These are phyloP conservation scores for Erodium moschatum DNA, from an alignment of 441 rosid species.

Conservation along the genomic window DNA sequence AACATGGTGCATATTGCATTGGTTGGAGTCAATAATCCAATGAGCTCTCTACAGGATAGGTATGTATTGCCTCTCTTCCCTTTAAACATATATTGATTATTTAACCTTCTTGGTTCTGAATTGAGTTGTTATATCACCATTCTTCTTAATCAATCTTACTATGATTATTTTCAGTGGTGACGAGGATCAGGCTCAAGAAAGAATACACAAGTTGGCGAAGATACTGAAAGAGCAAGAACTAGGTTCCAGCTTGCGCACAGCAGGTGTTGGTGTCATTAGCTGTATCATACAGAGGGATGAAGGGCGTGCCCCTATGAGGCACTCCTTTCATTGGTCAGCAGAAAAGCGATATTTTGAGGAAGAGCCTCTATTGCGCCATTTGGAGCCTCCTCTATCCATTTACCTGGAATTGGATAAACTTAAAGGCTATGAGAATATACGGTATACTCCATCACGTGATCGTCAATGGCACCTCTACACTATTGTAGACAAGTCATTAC, in stretches of 20 bases:
- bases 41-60: slow-evolving; percentile 99
- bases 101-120: background rate
- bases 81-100: background rate
- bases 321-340: slow-evolving; percentile 86
- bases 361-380: slow-evolving; percentile 88
- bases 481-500: slow-evolving; percentile 69
- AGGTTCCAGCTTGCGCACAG: slow-evolving; percentile 55
- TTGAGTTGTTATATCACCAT: background rate
- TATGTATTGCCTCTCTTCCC: slow-evolving; percentile 20
- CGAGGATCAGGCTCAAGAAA: slow-evolving; percentile 99
- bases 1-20: slow-evolving; percentile 98
- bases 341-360: slow-evolving; percentile 75
- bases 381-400: slow-evolving; percentile 95
- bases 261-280: slow-evolving; percentile 90
- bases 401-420: slow-evolving; percentile 98
- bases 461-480: slow-evolving; percentile 96
- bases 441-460: slow-evolving; percentile 73
- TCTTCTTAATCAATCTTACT: slow-evolving; percentile 9
- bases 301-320: slow-evolving; percentile 97
- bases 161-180: slow-evolving; percentile 66
- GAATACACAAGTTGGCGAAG: slow-evolving; percentile 83
- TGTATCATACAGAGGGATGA: slow-evolving; percentile 98
- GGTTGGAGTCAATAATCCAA: slow-evolving; percentile 92
- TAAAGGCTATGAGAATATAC: slow-evolving; percentile 66
- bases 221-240: slow-evolving; percentile 82